A percentile compares a stretch with the other conserved stretches of the same genome.
These are phyloP conservation scores for Phaffia tasmanica DNA, from an alignment of 768 basidiomycete genomes.

Conservation along the genomic window DNA sequence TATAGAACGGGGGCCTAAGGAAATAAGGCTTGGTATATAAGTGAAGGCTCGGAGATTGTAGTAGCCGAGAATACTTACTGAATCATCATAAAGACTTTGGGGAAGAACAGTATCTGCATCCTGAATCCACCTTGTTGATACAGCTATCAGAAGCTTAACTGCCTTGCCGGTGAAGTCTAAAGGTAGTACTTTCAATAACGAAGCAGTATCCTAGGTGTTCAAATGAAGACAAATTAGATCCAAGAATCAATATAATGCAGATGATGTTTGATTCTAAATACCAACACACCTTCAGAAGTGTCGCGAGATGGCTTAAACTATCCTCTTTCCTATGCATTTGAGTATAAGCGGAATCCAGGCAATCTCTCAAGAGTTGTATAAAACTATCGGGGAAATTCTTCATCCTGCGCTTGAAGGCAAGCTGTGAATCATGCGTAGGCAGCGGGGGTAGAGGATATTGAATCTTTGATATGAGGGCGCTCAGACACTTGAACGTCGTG, in stretches of 20 bases:
- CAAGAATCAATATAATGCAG: no score
- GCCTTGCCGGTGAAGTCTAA: conserved; percentile 15
- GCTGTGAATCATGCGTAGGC: conserved; percentile 19
- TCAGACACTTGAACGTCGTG: conserved; percentile 11
- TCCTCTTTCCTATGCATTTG: background rate
- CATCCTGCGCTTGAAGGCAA: conserved; percentile 20
- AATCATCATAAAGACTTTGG: background rate
- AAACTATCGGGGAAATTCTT: conserved; percentile 20
- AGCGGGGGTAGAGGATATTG: conserved; percentile 9
- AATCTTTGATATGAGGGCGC: conserved; percentile 8
- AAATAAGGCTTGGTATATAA: background rate
- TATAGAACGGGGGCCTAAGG: conserved; percentile 14
- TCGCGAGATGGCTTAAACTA: background rate
- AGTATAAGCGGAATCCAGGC: conserved; percentile 17
- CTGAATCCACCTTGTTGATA: conserved; percentile 6
- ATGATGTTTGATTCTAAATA: no score
- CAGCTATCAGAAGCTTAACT: conserved; percentile 3
- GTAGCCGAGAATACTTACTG: background rate
- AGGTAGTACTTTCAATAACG: conserved; percentile 11
- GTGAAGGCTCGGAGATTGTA: background rate
- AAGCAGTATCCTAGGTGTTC: background rate
- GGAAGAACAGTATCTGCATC: conserved; percentile 12
- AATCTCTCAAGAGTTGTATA: conserved; percentile 11
- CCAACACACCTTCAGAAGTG: background rate
- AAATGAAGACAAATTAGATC: no score